Evolutionary conservation across 2,329 filamentous ascomycete genomes (phyloP), one percentile per base, ranked within the genome.

Genomic region (Neonectria ditissima): DNA sequence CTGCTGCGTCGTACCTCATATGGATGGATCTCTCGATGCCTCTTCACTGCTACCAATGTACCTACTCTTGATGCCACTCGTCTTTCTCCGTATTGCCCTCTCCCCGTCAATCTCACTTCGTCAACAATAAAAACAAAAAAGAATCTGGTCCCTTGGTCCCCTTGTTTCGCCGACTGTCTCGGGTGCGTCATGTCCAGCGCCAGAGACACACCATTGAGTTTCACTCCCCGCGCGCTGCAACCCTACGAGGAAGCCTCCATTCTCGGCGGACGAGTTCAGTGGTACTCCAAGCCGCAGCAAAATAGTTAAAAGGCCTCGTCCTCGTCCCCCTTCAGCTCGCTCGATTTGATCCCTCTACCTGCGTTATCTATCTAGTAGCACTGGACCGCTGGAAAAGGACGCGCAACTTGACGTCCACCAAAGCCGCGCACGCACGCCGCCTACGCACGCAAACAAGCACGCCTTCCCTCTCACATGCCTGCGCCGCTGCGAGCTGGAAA

Each of bases 131-230:
- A 4, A 26, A 26, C 24, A 37, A n/a, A 1, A n/a, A 37, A 37
- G 5, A 8, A 14, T 16, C 34, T 5, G 24, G 4, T 6, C 24
- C 24, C 24, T 26, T 26, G 24, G 20, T 26, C 30, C 18, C 55
- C 47, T 26, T 59, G 55, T 59, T 59, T 59, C 43, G 55, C 39
- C 55, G 53, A 20, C 39, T 55, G 59, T 56, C 45, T 62, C 58
- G 45, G 41, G 54, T 44, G 43, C 18, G 50, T 30, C 22, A 47
- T 53, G 48, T 18, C 13, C 37, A 28, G 22, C 22, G 39, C 45
- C 34, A 51, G 53, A 24, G 41, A 43, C 44, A 43, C 44, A 53
- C 16, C 5, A 43, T 44, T 22, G 39, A 34, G 59, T 62, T 62
- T 62, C 59, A 62, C 50, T 53, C 16, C 24, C 18, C 41, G 41